Evolutionary conservation across 176 grass and related monocot genomes (phyloP).

Genomic region (Alloteropsis semialata): DNA sequence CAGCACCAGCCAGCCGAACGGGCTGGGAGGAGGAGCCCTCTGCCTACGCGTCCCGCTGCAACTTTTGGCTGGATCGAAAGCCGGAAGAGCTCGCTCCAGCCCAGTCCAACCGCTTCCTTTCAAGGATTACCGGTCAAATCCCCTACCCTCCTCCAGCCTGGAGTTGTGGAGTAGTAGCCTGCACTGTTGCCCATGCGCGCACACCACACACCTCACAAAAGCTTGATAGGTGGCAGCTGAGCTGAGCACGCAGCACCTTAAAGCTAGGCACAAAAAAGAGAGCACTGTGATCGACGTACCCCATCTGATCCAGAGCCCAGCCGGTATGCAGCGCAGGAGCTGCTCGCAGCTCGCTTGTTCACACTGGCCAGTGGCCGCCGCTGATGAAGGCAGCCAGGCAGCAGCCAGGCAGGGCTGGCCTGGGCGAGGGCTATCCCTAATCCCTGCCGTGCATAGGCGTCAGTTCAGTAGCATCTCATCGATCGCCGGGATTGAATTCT

Average conservation of each 20-base stretch:
- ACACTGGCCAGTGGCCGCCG: background rate
- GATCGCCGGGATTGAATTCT: background rate
- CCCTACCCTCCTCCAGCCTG: slow-evolving; percentile 7
- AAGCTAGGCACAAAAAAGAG: slow-evolving; percentile 20
- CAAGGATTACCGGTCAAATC: slow-evolving; percentile 47
- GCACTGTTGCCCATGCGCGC: slow-evolving; percentile 30
- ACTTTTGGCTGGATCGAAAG: slow-evolving; percentile 33
- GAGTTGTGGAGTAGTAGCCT: slow-evolving; percentile 9
- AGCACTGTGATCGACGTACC: background rate
- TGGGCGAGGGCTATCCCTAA: background rate
- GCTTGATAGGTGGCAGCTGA: background rate
- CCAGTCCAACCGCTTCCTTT: slow-evolving; percentile 37
- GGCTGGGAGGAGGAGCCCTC: too few relatives aligned
- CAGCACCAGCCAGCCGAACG: too few relatives aligned
- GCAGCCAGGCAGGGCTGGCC: too few relatives aligned
- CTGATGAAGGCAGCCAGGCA: too few relatives aligned
- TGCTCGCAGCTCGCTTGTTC: background rate
- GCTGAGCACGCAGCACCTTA: slow-evolving; percentile 34
- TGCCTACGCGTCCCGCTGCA: slow-evolving; percentile 21
- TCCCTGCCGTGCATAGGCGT: background rate
- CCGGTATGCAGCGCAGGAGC: background rate
- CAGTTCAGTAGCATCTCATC: background rate
- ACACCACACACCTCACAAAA: background rate
- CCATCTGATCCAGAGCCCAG: background rate
- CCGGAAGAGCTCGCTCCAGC: background rate